Evolutionary conservation across 495 filamentous ascomycete genomes (phyloP), one percentile per base, ranked within the genome.

Genomic region (Astrothelium macrocarpum): DNA sequence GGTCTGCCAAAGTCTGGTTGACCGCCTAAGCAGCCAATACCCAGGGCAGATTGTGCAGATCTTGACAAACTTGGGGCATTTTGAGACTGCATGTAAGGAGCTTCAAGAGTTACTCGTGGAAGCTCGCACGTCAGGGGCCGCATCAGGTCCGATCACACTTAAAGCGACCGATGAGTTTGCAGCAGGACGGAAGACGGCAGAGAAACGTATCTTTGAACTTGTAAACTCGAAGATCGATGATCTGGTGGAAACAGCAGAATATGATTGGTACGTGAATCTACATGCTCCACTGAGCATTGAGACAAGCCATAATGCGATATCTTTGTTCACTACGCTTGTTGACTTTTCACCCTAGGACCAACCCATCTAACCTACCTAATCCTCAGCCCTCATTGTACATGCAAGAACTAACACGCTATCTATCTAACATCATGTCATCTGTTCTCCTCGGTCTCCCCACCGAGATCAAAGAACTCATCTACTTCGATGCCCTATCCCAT

Each of bases 171-270:
- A 89, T 67, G 82, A 88, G 62, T 99, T 99, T 72, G 81, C 83
- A 56, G 86, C 80, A 64, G 91, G 96, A 70, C 96, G 96, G 76
- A 96, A 96, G 77, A 91, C 89, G 0, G 94, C 94, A 9, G 92
- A 96, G 69, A 96, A 97, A 74, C 88, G 94, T 18, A 96, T 99
- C 59, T 99, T 99, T 71, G 95, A 97, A 75, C 82, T 99, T 0
- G 94, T 99, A 53, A 97, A 97, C 74, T 95, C 90, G 53, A 99
- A 99, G 74, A 97, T 99, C 67, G 93, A 97, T 68, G 95, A 97
- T 71, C 84, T 99, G 29, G 88, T 99, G 36, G 92, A 95, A 70
- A 96, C 90, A 0, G 92, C 94, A 32, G 95, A 97, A 71, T 99
- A 97, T 69, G 88, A 97, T 71, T 99, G 94, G 91, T 81, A 73